Base-by-base conservation (phyloP, 1,284 basidiomycete genomes). In the Amylostereum areolatum region DNA sequence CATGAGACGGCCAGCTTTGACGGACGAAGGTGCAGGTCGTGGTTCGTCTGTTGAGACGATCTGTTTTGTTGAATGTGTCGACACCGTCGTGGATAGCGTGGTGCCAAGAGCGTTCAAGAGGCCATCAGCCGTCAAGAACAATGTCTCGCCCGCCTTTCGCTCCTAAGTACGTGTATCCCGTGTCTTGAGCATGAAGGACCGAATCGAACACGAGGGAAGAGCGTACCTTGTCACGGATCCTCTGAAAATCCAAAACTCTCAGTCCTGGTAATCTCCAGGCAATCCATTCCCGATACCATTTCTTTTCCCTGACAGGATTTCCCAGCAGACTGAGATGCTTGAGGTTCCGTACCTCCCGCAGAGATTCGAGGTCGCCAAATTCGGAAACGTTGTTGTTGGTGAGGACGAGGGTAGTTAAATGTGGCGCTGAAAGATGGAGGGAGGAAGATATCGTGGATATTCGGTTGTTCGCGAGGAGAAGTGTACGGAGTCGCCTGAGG, bases 261-360 rank as follows among this genome's bases (percentile, higher is more conserved):
- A 99, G 80, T 62, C 78, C 75, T 67, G 84, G 81, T 73, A 88
- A 73, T 73, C 84, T 81, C 78, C 81, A 89, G 62, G 87, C 82
- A 73, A 93, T 83, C 85, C 93, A 99, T 72, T 92, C 90, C 68
- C 92, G 84, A 76, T 99, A 99, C 80, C 92, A 92, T 80, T 95
- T 90, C 74, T 91, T 90, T 70, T 94, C 84, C 59, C 81, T 75
- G 24, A 97, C 89, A 25, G 96, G 94, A 64, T 96, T 96, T n/a
- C 92, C 93, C 59, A 89, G 66, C 56, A 99, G 70, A 30, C 83
- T 84, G 49, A 99, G 72, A 64, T 89, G 94, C 66, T 87, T 82
- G 55, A 99, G 81, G 37, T 79, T 74, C 58, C 75, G 81, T 55
- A 94, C 76, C 57, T 89, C 83, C 63, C 82, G 87, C 46, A 98